phyloP scores from a whole-genome alignment of 176 grass and related monocot species.

The Luzula sylvatica region DNA sequence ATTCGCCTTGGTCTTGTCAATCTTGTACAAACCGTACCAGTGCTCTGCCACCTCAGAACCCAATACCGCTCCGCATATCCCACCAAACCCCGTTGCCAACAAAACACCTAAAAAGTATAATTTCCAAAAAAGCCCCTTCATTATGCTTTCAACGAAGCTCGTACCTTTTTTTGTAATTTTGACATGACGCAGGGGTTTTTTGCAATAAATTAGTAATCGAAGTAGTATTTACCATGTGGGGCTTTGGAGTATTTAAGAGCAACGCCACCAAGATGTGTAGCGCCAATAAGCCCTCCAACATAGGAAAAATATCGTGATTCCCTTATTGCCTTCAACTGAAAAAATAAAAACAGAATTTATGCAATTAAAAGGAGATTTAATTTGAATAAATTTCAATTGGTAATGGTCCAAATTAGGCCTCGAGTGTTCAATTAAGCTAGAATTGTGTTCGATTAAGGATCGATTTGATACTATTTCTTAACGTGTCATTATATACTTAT shows the following conservation, averaged over 20 bases:
- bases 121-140: background rate
- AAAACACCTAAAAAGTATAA: constrained; percentile 47
- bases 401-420: too few relatives aligned
- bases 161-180: background rate
- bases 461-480: too few relatives aligned
- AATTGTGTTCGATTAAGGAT: too few relatives aligned
- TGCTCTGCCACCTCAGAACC: constrained; percentile 93
- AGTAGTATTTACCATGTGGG: constrained; percentile 58
- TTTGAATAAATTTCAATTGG: background rate
- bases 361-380: background rate
- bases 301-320: constrained; percentile 74
- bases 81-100: constrained; percentile 69
- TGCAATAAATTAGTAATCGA: background rate
- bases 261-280: constrained; percentile 63
- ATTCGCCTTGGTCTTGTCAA: constrained; percentile 76
- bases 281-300: constrained; percentile 48
- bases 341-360: background rate
- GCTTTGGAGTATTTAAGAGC: constrained; percentile 81
- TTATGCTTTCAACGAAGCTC: too few relatives aligned
- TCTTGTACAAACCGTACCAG: constrained; percentile 81
- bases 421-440: too few relatives aligned
- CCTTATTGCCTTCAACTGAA: constrained; percentile 66
- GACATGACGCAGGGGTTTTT: too few relatives aligned
- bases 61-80: constrained; percentile 55
- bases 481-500: too few relatives aligned